Base-by-base conservation (phyloP, 192 early-diverging fungal genomes). In the Entomortierella beljakovae region DNA sequence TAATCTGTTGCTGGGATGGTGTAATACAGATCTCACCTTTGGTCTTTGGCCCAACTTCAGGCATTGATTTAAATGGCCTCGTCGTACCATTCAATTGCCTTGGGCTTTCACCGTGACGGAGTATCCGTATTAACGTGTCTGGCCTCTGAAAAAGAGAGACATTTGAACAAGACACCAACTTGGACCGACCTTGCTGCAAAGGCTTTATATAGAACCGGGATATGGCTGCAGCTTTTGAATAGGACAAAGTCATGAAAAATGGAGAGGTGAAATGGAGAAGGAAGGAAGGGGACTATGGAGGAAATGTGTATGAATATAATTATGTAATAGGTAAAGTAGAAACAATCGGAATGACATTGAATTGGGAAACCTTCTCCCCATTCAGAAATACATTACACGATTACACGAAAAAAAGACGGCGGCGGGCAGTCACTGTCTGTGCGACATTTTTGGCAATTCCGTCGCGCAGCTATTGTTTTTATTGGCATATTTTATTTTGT, bases 161-260 rank as follows among this genome's bases (percentile, higher is more conserved):
- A 22, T 26, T 0, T 18, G 25, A 10, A n/a, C 32, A 57, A 22
- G 56, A 32, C 1, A 50, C 4, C 13, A 61, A 28, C 6, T 26
- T 33, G 4, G 61, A 6, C 7, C 33, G 8, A 10, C 59, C 51
- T 38, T 50, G 58, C 11, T 58, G 68, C 56, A 70, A 54, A 11
- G 68, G 61, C 26, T 51, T 52, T 18, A 54, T 55, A 1, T 49
- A 46, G 26, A 42, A 31, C 9, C 68, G 68, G n/a, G 68, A 70
- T 20, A 70, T 31, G 3, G 37, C 34, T 51, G 18, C 31, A 28
- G 38, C 49, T n/a, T 26, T 43, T 37, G 52, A 32, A 46, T 38
- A 56, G 32, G 63, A 42, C 34, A 65, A 9, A 25, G 63, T 11
- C 63, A 65, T 65, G 46, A 20, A 43, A 51, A 31, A 32, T 18